Base-by-base conservation (phyloP, 495 filamentous ascomycete genomes). In the Arthonia radiata region DNA sequence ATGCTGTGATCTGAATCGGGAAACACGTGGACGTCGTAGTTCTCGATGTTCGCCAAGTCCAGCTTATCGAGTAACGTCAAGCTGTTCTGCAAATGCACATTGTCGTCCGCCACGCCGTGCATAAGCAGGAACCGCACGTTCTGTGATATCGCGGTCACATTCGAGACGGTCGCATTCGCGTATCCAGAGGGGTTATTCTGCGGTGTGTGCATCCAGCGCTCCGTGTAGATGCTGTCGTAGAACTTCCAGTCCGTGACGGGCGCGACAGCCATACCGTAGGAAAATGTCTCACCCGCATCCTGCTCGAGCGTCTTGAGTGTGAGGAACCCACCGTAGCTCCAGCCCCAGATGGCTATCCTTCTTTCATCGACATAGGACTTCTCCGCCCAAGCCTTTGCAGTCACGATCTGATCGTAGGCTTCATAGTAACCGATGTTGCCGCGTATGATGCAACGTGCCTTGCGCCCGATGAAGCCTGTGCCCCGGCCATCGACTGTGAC, bases 291-390 rank as follows among this genome's bases (percentile, higher is more conserved):
- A 4, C 86, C 86, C 1, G 59, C 86, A 46, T 97, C 86, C 34
- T 67, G 59, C 50, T 97, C 86, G 2, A 97, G 61, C 3, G 78
- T 81, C 53, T 97, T 97, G 29, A 97, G 54, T n/a, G 86, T 79
- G 67, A 79, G 82, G 56, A 90, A 97, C 11, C 86, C 86, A 18
- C 86, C 86, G 41, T 82, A 97, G 34, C 75, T 86, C 86, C 86
- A 97, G 18, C 86, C 86, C 86, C 86, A 97, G 39, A 97, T 91
- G 1, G 81, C 83, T 31, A 97, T 66, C 17, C 71, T 59, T 6
- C 61, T 51, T 32, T 61, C 57, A 47, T 94, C 89, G 4, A 90
- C 71, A 45, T 94, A 94, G 15, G 57, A 42, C 53, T 86, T 90
- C 22, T 48, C 42, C 0, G 67, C 70, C 76, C 77, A 94, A 28